Evolutionary conservation across 208 protist species (phyloP).

Genomic region (Acanthamoeba rhysodes): DNA sequence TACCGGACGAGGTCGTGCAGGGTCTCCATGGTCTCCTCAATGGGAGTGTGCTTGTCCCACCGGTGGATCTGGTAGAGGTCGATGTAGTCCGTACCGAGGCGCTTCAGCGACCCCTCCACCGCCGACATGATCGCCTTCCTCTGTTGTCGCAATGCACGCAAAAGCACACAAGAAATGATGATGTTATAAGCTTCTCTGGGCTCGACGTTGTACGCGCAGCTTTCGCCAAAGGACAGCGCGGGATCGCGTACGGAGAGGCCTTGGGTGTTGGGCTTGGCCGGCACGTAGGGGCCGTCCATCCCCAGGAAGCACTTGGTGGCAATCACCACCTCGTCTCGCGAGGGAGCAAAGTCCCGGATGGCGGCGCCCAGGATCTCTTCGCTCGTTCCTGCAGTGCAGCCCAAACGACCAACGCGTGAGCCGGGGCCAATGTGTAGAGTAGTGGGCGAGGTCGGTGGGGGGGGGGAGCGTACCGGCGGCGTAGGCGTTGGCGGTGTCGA

Average conservation of each 20-base stretch:
- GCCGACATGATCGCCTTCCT: conserved; percentile 50
- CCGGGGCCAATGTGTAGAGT: background rate
- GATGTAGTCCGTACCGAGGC: conserved; percentile 41
- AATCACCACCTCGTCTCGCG: background rate
- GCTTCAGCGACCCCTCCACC: conserved; percentile 46
- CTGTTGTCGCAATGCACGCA: background rate
- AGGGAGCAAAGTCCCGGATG: background rate
- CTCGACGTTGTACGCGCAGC: too few relatives aligned
- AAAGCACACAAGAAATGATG: too few relatives aligned
- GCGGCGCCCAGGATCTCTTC: conserved; percentile 18
- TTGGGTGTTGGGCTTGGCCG: background rate
- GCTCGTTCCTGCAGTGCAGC: conserved; percentile 2
- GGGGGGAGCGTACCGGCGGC: background rate
- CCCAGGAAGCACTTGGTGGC: background rate
- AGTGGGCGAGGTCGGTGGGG: background rate
- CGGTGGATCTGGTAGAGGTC: conserved; percentile 64
- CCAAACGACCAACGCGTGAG: background rate
- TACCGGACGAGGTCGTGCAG: conserved; percentile 71
- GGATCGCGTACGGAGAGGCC: conserved; percentile 38
- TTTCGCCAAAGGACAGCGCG: too few relatives aligned
- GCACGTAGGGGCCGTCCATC: background rate
- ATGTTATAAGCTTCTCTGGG: too few relatives aligned
- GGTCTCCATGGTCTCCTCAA: conserved; percentile 75
- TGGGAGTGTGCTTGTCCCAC: conserved; percentile 68
- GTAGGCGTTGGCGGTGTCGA: conserved; percentile 51